phyloP scores from a whole-genome alignment of 192 early-diverging fungal species.

The Spizellomyces punctatus region DNA sequence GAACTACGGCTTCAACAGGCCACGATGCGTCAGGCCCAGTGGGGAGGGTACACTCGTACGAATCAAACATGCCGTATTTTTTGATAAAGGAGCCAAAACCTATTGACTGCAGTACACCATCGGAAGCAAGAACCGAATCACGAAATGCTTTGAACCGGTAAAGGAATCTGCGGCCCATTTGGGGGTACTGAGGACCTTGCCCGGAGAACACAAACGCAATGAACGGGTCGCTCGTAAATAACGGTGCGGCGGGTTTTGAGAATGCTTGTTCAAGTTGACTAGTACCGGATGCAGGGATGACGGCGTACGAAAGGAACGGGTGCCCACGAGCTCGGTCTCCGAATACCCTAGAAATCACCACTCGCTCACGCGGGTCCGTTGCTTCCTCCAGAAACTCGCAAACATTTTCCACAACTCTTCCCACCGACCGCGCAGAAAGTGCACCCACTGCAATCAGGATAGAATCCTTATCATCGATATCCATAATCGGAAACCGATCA shows the following conservation, averaged over 20 bases:
- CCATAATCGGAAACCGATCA: neutral
- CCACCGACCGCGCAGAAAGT: neutral
- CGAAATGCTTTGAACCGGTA: slow-evolving; percentile 22
- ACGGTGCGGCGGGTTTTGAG: too few species aligned
- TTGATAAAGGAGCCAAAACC: slow-evolving; percentile 18
- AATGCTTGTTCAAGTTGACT: too few species aligned
- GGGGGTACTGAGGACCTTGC: slow-evolving; percentile 36
- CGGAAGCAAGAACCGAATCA: neutral
- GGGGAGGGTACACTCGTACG: too few species aligned
- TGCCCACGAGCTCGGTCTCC: slow-evolving; percentile 16
- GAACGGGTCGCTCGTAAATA: slow-evolving; percentile 1
- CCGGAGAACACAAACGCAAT: slow-evolving; percentile 29
- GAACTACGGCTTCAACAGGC: slow-evolving; percentile 30
- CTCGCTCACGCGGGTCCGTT: neutral
- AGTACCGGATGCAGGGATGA: neutral
- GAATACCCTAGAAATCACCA: neutral
- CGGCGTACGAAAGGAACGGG: slow-evolving; percentile 32
- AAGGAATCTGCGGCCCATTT: slow-evolving; percentile 28
- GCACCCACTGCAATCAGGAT: neutral
- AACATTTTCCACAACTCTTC: too few species aligned
- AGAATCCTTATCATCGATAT: neutral
- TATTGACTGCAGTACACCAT: neutral
- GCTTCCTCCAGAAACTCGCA: neutral
- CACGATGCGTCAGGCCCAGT: slow-evolving; percentile 13
- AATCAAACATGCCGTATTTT: slow-evolving; percentile 23